Base-by-base conservation (phyloP, 2,329 filamentous ascomycete species). In the Cladosporium sp. region DNA sequence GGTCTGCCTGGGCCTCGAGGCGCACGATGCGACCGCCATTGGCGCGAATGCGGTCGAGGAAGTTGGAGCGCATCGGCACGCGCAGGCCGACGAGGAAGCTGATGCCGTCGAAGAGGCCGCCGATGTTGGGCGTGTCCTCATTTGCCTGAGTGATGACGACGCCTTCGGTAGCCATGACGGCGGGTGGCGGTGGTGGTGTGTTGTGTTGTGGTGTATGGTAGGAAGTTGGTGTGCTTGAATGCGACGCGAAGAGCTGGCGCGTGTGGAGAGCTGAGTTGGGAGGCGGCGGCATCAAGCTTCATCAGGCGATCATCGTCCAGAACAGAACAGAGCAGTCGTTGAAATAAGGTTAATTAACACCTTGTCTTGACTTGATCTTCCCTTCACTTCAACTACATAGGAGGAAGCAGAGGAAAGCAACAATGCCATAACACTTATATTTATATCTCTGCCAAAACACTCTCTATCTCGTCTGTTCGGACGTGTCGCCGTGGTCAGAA, bases 41-140 rank as follows among this genome's bases (percentile, higher is more conserved):
- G 68, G 75, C 75, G 77, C 83, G 75, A 65, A 88, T 83, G 57
- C 80, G 73, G n/a, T 82, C 75, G 51, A 83, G 76, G 69, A 84
- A 82, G 60, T 76, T 76, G 26, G 69, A 73, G 63, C 86, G 83
- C 48, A 78, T 74, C 11, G 86, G 86, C 26, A 86, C 76, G 63
- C 81, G 82, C 65, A 82, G 81, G 25, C 84, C 81, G 46, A 89
- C 73, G 82, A 85, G 89, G 76, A 89, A 88, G 54, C 79, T 84
- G 65, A 79, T 79, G 53, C 83, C 82, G 16, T 78, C 71, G 68
- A 89, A 89, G 11, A 89, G 69, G 21, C 70, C 69, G 21, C 77
- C 79, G 11, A 74, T 64, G 21, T 77, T 65, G n/a, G 73, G 69
- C 6, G 75, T 70, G 26, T 67, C 71, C 10, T 72, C 71, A 5